These are phyloP conservation scores for Chaetomiaceae sp. DNA, from an alignment of 2,329 filamentous ascomycete genomes.

Conservation along the genomic window DNA sequence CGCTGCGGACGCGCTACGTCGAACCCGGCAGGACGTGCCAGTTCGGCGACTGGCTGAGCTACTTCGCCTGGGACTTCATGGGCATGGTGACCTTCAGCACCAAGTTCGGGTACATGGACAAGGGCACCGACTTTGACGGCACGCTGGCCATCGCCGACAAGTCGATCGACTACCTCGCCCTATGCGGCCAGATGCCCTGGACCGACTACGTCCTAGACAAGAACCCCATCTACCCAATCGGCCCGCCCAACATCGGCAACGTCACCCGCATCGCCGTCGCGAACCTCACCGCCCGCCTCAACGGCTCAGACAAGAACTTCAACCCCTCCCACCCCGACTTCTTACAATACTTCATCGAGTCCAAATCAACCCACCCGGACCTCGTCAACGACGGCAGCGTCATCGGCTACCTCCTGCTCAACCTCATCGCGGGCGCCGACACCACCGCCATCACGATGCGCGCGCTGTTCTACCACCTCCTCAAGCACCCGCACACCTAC, in stretches of 20 bases:
- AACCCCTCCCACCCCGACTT: conserved; percentile 39
- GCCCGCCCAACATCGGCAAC: conserved; percentile 32
- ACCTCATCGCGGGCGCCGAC: conserved; percentile 49
- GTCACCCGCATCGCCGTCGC: conserved; percentile 29
- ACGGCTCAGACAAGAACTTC: conserved; percentile 21
- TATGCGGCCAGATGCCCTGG: conserved; percentile 23
- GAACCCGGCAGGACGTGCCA: conserved; percentile 30
- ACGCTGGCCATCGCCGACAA: conserved; percentile 41
- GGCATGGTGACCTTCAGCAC: conserved; percentile 53
- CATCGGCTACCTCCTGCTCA: conserved; percentile 23
- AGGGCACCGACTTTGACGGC: conserved; percentile 56
- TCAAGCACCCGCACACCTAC: conserved; percentile 49
- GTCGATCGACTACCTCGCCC: conserved; percentile 23
- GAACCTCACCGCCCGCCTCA: conserved; percentile 25
- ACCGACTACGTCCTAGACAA: conserved; percentile 37
- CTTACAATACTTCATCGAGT: conserved; percentile 54
- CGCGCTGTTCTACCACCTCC: conserved; percentile 58
- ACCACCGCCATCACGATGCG: conserved; percentile 62
- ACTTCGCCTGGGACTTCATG: conserved; percentile 40
- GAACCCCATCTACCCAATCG: conserved; percentile 35
- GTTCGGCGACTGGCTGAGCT: conserved; percentile 40
- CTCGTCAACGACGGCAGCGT: conserved; percentile 43
- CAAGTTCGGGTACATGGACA: conserved; percentile 58
- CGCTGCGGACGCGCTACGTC: conserved; percentile 31
- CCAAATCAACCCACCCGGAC: conserved; percentile 49